These are phyloP conservation scores for Curvularia sp. DNA, from an alignment of 2,329 filamentous ascomycete species.

Conservation along the genomic window DNA sequence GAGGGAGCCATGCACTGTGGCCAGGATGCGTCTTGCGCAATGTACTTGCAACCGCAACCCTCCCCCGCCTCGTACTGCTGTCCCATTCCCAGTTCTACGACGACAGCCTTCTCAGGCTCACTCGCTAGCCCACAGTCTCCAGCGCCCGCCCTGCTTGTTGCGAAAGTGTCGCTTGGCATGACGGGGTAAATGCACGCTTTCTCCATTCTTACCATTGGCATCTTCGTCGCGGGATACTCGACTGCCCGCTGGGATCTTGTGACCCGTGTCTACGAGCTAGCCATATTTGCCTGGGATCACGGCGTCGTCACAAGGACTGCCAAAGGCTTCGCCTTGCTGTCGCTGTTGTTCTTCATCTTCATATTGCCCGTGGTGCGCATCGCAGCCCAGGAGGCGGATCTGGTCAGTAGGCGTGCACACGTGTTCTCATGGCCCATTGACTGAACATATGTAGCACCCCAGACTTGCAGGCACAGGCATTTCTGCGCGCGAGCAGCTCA, in stretches of 20 bases:
- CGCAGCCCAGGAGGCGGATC: slow-evolving; percentile 77
- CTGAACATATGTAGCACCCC: slow-evolving; percentile 70
- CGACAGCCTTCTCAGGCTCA: neutral
- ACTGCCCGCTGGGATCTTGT: slow-evolving; percentile 99
- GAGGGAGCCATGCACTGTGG: slow-evolving; percentile 11
- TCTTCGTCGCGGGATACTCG: slow-evolving; percentile 99
- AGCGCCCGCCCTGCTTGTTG: neutral
- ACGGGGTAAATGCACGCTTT: slow-evolving; percentile 88
- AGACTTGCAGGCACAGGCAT: slow-evolving; percentile 79
- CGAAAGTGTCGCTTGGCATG: slow-evolving; percentile 31
- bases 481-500: slow-evolving; percentile 93
- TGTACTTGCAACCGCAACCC: slow-evolving; percentile 24
- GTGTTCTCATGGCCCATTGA: neutral
- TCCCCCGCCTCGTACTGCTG: slow-evolving; percentile 15
- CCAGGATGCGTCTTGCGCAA: slow-evolving; percentile 21
- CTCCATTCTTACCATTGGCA: slow-evolving; percentile 91
- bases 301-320: slow-evolving; percentile 88
- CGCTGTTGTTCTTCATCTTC: slow-evolving; percentile 82
- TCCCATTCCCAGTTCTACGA: neutral
- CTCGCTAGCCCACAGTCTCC: neutral
- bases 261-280: slow-evolving; percentile 94
- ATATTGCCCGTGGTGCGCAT: slow-evolving; percentile 85
- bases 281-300: slow-evolving; percentile 98
- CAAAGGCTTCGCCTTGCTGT: slow-evolving; percentile 84
- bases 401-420: slow-evolving; percentile 65